Base-by-base conservation (phyloP, 2,329 filamentous ascomycete species). In the Pyrenophora tritici-repentis region DNA sequence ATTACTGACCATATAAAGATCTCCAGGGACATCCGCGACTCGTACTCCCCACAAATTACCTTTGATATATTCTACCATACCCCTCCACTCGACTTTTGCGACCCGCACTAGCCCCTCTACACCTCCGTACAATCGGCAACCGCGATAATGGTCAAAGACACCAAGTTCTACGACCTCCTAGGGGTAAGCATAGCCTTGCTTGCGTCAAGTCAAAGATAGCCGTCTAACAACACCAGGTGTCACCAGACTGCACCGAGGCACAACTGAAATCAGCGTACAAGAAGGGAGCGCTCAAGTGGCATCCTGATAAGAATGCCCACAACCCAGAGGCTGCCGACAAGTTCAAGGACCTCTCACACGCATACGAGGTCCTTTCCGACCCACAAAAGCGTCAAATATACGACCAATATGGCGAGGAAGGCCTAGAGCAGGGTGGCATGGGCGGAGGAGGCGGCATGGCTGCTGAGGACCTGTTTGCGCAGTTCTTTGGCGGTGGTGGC, bases 361-460 rank as follows among this genome's bases (percentile, higher is more conserved):
- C 94, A 56, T 99, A 97, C 78, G 94, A 99, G 81, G 83, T 95
- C 62, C 86, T 99, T 14, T 94, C 89, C 65, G 94, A 99, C 73
- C 75, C 89, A 33, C 89, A 97, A 76, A 97, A 97, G 83, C 90
- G 94, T 72, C 78, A 86, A 66, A 74, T 97, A 56, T 99, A 99
- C 76, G 94, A 99, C 71, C 91, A 97, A 77, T 96, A 95, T 87
- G 94, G 94, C 63, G 92, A 99, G 79, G 91, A 95, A 68, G 94
- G 94, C 58, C 85, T 99, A 42, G 93, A 97, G 73, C 78, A 82
- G 73, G 92, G 92, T 63, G 92, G 90, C 67, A 52, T 52, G 49
- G 89, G 81, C 39, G 89, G 84, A 53, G 87, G 83, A 55, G 86
- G 82, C 53, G 91, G 91, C 71, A 97, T 97, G 91, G 91, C 90